Percentiles rank a stretch among this genome's conserved stretches.
phyloP scores from a whole-genome alignment of 2,329 filamentous ascomycete species.

The Penicillium sp. region DNA sequence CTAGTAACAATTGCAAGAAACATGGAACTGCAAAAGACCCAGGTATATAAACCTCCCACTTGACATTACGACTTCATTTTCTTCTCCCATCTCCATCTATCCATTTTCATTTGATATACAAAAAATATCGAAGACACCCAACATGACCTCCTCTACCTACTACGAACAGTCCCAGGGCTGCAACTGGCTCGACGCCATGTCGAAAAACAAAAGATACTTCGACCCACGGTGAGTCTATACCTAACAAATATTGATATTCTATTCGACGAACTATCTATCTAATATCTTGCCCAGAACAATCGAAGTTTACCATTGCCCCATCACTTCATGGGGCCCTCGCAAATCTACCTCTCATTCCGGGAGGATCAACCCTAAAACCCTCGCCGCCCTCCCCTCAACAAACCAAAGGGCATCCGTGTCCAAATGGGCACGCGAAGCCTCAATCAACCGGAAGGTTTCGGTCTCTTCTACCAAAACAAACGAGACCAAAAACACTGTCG shows the following conservation, averaged over 20 bases:
- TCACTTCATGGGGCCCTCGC: background rate
- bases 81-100: background rate
- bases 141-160: background rate
- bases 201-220: background rate
- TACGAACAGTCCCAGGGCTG: background rate
- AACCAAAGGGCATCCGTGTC: background rate
- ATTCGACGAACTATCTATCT: background rate
- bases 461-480: background rate
- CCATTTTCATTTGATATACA: background rate
- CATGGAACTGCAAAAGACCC: no score
- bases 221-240: background rate
- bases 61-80: no score
- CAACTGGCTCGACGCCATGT: conserved; percentile 1
- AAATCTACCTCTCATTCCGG: background rate
- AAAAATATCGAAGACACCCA: no score
- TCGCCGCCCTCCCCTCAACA: background rate
- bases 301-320: background rate
- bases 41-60: no score
- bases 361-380: background rate
- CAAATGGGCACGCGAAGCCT: background rate
- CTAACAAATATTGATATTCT: background rate
- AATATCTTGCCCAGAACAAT: background rate
- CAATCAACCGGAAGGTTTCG: background rate
- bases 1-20: no score
- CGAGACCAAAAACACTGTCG: background rate